Evolutionary conservation across 208 protist species (phyloP).

Genomic region (Zelonia costaricensis): DNA sequence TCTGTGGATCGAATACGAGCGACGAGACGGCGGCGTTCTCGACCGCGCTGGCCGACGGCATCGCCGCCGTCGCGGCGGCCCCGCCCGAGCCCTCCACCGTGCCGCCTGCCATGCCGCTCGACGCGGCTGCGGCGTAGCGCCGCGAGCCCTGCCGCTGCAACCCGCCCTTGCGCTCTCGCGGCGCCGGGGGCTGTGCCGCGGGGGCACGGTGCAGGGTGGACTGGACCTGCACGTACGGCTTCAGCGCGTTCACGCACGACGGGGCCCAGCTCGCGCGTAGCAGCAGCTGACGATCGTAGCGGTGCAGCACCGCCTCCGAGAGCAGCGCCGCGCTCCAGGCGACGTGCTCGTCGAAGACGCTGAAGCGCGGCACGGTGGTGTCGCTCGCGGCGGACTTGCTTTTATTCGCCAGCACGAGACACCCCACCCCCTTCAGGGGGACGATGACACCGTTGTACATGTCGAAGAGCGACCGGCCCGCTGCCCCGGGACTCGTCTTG

Average conservation of each 20-base stretch:
- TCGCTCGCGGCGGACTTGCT: neutral
- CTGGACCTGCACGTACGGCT: slow-evolving; percentile 14
- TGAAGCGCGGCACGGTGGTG: slow-evolving; percentile 31
- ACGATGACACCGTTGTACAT: slow-evolving; percentile 51
- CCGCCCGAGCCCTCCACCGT: too few relatives aligned
- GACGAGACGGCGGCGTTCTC: slow-evolving; percentile 19
- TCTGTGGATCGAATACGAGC: slow-evolving; percentile 27
- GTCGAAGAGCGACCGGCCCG: slow-evolving; percentile 16
- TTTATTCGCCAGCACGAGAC: slow-evolving; percentile 73
- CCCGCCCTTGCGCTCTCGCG: too few relatives aligned
- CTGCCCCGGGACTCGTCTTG: neutral
- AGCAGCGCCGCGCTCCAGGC: slow-evolving; percentile 61
- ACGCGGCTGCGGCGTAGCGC: too few relatives aligned
- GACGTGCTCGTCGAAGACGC: slow-evolving; percentile 65
- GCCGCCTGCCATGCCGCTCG: too few relatives aligned
- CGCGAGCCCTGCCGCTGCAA: too few relatives aligned
- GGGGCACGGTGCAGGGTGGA: neutral
- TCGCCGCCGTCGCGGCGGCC: neutral
- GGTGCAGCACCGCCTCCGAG: slow-evolving; percentile 54
- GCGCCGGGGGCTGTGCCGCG: too few relatives aligned
- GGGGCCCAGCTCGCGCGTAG: slow-evolving; percentile 38
- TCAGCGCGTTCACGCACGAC: slow-evolving; percentile 27
- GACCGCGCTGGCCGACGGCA: slow-evolving; percentile 1
- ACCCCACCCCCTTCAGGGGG: slow-evolving; percentile 59
- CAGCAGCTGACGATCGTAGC: slow-evolving; percentile 58